Evolutionary conservation across 2,329 filamentous ascomycete genomes (phyloP), one percentile per base, ranked within the genome.

Genomic region (Gliomastix tumulicola): DNA sequence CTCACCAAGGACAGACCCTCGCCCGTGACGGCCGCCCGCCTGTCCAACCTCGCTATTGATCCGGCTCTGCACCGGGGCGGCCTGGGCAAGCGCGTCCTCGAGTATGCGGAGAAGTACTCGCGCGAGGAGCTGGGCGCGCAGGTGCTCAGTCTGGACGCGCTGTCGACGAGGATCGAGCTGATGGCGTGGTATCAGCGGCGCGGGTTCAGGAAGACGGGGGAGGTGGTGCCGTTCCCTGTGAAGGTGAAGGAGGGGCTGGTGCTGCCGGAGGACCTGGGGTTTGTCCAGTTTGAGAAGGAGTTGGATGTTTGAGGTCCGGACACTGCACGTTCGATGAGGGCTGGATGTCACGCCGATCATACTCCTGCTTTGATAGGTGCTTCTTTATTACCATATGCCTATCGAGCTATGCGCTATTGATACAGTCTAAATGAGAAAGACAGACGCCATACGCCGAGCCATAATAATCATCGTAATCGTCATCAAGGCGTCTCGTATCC

Each of bases 271-370:
- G 57, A 52, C 19, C 30, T 65, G n/a, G 45, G 47, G 19, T 62
- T 63, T 42, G 34, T 60, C 13, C 53, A 58, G 39, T 32, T 62
- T 40, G 54, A 56, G 30, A 64, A 65, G 48, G 44, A 49, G 16
- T 12, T 42, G 31, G 11, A 18, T n/a, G n/a, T n/a, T n/a, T n/a
- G n/a, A n/a, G n/a, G n/a, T n/a, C n/a, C n/a, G n/a, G n/a, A n/a
- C n/a, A n/a, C n/a, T n/a, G n/a, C n/a, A n/a, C n/a, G n/a, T n/a
- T n/a, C n/a, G n/a, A n/a, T n/a, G n/a, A n/a, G n/a, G n/a, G n/a
- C n/a, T n/a, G n/a, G n/a, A n/a, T n/a, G n/a, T n/a, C n/a, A n/a
- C n/a, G n/a, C n/a, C n/a, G n/a, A n/a, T n/a, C n/a, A n/a, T n/a
- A n/a, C n/a, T n/a, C n/a, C n/a, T n/a, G n/a, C n/a, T n/a, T n/a